Evolutionary conservation across 768 basidiomycete genomes (phyloP).

Genomic region (Lanmaoa pseudosensibilis): DNA sequence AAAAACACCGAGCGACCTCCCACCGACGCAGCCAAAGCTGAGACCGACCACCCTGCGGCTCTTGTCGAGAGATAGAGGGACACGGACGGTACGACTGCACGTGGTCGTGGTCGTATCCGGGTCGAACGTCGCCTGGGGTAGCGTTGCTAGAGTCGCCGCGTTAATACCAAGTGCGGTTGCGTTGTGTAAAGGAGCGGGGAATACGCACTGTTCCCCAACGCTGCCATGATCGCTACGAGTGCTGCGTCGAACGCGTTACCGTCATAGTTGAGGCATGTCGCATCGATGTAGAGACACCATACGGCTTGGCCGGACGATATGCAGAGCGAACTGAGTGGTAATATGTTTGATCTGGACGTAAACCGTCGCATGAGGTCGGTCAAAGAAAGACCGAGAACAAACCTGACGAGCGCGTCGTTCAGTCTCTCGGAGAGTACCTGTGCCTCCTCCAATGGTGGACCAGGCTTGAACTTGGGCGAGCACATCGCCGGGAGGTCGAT

Average conservation of each 20-base stretch:
- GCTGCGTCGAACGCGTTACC: constrained; percentile 94
- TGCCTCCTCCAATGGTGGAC: constrained; percentile 92
- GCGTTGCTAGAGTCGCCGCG: constrained; percentile 44
- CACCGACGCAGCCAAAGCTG: constrained; percentile 27
- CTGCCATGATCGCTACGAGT: constrained; percentile 82
- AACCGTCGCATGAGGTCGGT: neutral
- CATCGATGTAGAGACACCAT: constrained; percentile 95
- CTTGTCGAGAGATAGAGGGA: constrained; percentile 46
- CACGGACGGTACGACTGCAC: constrained; percentile 53
- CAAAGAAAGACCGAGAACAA: constrained; percentile 20
- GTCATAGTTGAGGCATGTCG: constrained; percentile 95
- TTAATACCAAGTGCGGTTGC: neutral
- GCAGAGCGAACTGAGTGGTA: constrained; percentile 69
- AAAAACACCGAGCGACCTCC: constrained; percentile 10
- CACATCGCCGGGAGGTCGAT: constrained; percentile 92
- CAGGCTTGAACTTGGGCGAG: constrained; percentile 91
- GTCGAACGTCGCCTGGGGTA: constrained; percentile 73
- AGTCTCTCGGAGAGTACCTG: constrained; percentile 86
- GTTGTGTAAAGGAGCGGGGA: constrained; percentile 41
- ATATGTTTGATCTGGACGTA: constrained; percentile 54
- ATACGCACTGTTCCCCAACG: constrained; percentile 77
- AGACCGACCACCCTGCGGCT: constrained; percentile 19
- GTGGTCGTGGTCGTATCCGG: constrained; percentile 61
- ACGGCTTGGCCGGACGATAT: constrained; percentile 79
- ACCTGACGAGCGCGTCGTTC: constrained; percentile 76